Conservation (phyloP, 2,329 filamentous ascomycete species). For the Colletotrichum noveboracense region DNA sequence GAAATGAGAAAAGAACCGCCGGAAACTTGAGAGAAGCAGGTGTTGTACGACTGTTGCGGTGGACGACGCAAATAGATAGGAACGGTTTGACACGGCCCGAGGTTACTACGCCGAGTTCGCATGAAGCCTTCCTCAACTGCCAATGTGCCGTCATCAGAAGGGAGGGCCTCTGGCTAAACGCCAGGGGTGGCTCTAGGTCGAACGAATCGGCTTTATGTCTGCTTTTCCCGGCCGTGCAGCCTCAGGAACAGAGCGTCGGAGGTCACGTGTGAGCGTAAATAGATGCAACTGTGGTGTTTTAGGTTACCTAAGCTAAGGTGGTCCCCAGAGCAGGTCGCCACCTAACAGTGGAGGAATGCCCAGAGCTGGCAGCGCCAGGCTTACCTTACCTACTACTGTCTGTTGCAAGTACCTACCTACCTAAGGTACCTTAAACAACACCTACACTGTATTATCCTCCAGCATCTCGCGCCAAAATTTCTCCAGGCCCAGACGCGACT, state of each 20-base stretch:
- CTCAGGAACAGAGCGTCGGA: neutral
- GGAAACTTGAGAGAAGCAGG: neutral
- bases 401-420: neutral
- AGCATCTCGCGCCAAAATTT: conserved; percentile 43
- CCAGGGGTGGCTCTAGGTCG: neutral
- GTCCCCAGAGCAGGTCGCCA: neutral
- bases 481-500: conserved; percentile 34
- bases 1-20: neutral
- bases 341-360: neutral
- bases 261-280: neutral
- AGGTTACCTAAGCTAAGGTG: neutral
- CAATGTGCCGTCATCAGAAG: conserved; percentile 13
- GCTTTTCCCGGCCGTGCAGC: neutral
- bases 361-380: neutral
- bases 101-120: conserved; percentile 26
- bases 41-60: neutral
- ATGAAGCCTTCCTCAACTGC: conserved; percentile 10
- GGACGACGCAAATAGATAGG: neutral
- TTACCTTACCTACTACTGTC: neutral
- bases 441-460: neutral
- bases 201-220: neutral
- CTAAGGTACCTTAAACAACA: neutral
- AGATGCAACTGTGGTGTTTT: neutral
- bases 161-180: neutral
- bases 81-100: conserved; percentile 45